Base-by-base conservation (phyloP, 192 early-diverging fungal genomes). In the Jimgerdemannia lactiflua region DNA sequence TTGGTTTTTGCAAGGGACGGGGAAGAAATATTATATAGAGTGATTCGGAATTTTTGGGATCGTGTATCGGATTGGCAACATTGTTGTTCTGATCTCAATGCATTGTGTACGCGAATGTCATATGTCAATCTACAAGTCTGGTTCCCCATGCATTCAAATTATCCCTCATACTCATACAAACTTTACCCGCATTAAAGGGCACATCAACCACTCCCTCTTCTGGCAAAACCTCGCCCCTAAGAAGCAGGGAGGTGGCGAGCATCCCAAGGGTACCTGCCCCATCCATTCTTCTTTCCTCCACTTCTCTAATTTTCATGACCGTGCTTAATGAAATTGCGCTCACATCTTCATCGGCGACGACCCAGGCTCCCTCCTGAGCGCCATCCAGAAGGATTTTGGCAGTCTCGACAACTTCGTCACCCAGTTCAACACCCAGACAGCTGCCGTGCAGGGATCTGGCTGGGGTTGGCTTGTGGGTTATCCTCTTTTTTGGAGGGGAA, bases 141-240 rank as follows among this genome's bases (percentile, higher is more conserved):
- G 29, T 29, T 29, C 29, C 29, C 29, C 29, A 29, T 29, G 29
- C 1, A 29, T 29, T 29, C 29, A 69, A 39, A 70, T 66, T 74
- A 88, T 84, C 92, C 18, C 49, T 59, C 14, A 14, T 59, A 59
- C 2, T 59, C 49, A 59, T 14, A 14, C 49, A 59, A 29, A 1
- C 49, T 59, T 59, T 2, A 14, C 14, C 49, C 29, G 29, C 29
- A 59, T 14, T 2, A 14, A 0, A 59, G 49, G 49, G 2, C 93
- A 93, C 74, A 90, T 94, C 81, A 97, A 97, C 86, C 94, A 95
- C 85, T 87, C 87, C 72, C 90, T 99, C 66, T 99, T 97, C 90
- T 99, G 97, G 97, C 88, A 89, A 77, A 97, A 97, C 84, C 89
- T 99, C 73, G 91, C 93, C 18, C 92, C 96, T 43, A 90, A 89